Evolutionary conservation across 495 filamentous ascomycete genomes (phyloP).

Genomic region (Xylaria cubensis): DNA sequence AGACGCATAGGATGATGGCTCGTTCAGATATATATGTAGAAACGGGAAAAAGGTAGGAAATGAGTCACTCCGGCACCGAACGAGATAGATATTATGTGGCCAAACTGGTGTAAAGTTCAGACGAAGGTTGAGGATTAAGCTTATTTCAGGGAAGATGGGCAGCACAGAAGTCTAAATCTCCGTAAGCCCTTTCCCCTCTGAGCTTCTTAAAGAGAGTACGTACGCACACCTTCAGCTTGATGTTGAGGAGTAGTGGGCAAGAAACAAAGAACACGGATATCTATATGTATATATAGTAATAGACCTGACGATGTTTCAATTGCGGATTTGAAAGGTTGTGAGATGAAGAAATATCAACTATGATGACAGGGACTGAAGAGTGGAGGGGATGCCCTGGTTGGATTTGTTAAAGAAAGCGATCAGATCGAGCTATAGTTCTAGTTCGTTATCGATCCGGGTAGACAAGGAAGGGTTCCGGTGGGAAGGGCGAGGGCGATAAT

Average conservation of each 20-base stretch:
- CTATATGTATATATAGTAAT: not conserved
- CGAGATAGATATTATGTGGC: slow-evolving; percentile 6
- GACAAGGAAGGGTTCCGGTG: not conserved
- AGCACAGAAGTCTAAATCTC: not conserved
- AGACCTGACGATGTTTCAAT: not conserved
- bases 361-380: not conserved
- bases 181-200: not conserved
- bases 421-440: not conserved
- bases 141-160: not conserved
- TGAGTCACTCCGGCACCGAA: not conserved
- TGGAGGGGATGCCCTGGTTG: slow-evolving; percentile 2
- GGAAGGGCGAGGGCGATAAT: not conserved
- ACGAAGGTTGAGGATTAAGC: not conserved
- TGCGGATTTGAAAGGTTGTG: not conserved
- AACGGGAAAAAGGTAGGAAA: not conserved
- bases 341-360: not conserved
- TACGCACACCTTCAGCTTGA: not conserved
- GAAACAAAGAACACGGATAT: not conserved
- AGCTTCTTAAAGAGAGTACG: too few relatives aligned
- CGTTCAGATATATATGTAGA: not conserved
- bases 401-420: not conserved
- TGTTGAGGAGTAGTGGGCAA: not conserved
- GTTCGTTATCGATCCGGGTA: slow-evolving; percentile 15
- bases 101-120: not conserved
- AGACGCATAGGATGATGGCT: not conserved